Base-by-base conservation (phyloP, 768 basidiomycete species). In the Lanmaoa rubissima region DNA sequence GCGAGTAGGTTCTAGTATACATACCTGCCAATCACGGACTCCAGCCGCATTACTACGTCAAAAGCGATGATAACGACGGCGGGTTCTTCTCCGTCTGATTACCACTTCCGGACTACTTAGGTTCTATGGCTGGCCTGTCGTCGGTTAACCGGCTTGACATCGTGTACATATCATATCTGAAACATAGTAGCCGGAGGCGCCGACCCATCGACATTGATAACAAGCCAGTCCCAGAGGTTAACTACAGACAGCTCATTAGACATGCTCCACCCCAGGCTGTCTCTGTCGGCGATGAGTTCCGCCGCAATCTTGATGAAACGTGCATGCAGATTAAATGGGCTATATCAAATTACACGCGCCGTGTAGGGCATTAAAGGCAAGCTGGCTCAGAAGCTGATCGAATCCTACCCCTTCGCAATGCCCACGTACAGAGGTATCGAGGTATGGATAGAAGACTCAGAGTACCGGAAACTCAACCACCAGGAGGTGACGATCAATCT, bases 401-500 rank as follows among this genome's bases (percentile, higher is more conserved):
- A 52, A 44, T 34, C 41, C 19, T 51, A 39, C 26, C 10, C 59
- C 36, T 44, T 32, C 36, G 47, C 55, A 34, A 65, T 64, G 63
- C 59, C 60, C 45, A 45, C 45, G 19, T 51, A 55, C 63, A 58
- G 47, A 21, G 53, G 26, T 26, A 48, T 64, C 40, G 63, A 64
- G 35, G 53, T 54, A 24, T 65, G 63, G 64, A 41, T 62, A 21
- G 60, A 65, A 36, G 63, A 62, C 32, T 55, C 60, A 11, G n/a
- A 48, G 21, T 3, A 50, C n/a, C 47, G 38, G 8, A 65, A 46
- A 34, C 19, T 65, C 28, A 16, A 24, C 26, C 34, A 51, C 19
- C 53, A 42, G 14, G 47, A 41, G 4, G 28, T 58, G 8, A 36
- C 53, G 14, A 53, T 65, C 40, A 41, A 53, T 47, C 31, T 65